Base-by-base conservation (phyloP, 2,329 filamentous ascomycete genomes). In the Diplodia scrobiculata region DNA sequence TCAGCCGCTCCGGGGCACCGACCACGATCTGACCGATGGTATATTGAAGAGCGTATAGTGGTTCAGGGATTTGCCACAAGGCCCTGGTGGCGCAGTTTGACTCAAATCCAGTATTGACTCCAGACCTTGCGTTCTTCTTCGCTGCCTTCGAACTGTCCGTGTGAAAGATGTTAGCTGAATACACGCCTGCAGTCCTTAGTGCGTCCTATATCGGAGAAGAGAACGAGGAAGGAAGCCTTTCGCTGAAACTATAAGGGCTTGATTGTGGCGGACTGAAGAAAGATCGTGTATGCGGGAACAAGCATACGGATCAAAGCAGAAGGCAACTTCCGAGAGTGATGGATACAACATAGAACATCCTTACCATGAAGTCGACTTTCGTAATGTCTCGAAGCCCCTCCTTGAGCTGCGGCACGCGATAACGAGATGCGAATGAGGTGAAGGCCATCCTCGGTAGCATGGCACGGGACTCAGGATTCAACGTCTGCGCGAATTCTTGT, bases 331-430 rank as follows among this genome's bases (percentile, higher is more conserved):
- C 59, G 7, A 21, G 34, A 48, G 34, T 32, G 21, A 17, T 6
- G 25, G 34, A 29, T 32, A 63, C 34, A 36, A 13, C 34, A 36
- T 11, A 34, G 32, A 34, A 34, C 9, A 34, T 10, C 7, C 50
- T 19, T 52, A 86, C 84, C 79, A 84, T 78, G 73, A 99, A 99
- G 36, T 90, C 85, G 0, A 96, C 80, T 65, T 87, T 85, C 0
- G 86, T 82, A 41, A 99, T 86, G 70, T 97, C 91, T 69, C 89
- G 81, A 72, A 97, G 97, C 0, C 94, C 94, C 78, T 99, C 95
- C 13, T 85, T 83, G 1, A 84, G 67, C 47, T 83, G 84, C 0
- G 94, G 95, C 70, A 89, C 84, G 69, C 87, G 87, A 78, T 91
- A 95, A 63, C 91, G 85, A 9, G 87, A 86, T 17, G 83, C 80